Evolutionary conservation across 495 filamentous ascomycete genomes (phyloP).

Genomic region (Tetracladium marchalianum): DNA sequence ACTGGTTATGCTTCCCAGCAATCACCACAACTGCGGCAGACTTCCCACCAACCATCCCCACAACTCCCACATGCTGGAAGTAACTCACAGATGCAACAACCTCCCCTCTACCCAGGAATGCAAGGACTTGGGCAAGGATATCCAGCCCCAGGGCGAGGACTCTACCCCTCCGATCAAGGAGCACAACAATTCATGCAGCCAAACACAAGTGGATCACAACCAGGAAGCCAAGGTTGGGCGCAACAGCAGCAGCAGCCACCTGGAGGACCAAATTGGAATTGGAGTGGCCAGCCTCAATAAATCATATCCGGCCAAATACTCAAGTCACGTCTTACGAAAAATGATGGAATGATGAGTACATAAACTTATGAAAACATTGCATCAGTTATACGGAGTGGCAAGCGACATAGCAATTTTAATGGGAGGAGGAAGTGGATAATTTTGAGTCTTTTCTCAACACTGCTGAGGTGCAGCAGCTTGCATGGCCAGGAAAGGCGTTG

Average conservation of each 20-base stretch:
- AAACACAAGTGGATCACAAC: slow-evolving; percentile 32
- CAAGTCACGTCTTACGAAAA: slow-evolving; percentile 14
- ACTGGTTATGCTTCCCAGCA: slow-evolving; percentile 15
- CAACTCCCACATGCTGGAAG: slow-evolving; percentile 52
- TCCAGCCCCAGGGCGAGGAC: slow-evolving; percentile 37
- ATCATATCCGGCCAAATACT: background rate
- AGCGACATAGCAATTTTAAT: slow-evolving; percentile 1
- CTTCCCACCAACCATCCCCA: slow-evolving; percentile 47
- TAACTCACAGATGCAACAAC: slow-evolving; percentile 50
- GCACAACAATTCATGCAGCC: slow-evolving; percentile 52
- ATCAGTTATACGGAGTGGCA: slow-evolving; percentile 3
- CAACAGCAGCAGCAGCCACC: slow-evolving; percentile 17
- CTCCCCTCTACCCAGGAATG: slow-evolving; percentile 49
- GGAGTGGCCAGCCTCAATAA: slow-evolving; percentile 18
- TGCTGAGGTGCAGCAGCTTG: slow-evolving; percentile 11
- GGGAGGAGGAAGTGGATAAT: slow-evolving; percentile 19
- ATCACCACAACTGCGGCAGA: slow-evolving; percentile 28
- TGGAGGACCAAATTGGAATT: slow-evolving; percentile 15
- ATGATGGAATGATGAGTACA: slow-evolving; percentile 16
- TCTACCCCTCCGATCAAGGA: slow-evolving; percentile 47
- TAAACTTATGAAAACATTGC: slow-evolving; percentile 9
- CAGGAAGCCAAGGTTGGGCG: slow-evolving; percentile 38
- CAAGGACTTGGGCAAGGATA: slow-evolving; percentile 46
- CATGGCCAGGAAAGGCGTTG: slow-evolving; percentile 18
- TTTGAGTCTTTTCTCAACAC: slow-evolving; percentile 15